Percentiles rank a stretch among this genome's conserved stretches.
Conservation (phyloP, 2,329 filamentous ascomycete species). For the Camptophora hylomeconis region DNA sequence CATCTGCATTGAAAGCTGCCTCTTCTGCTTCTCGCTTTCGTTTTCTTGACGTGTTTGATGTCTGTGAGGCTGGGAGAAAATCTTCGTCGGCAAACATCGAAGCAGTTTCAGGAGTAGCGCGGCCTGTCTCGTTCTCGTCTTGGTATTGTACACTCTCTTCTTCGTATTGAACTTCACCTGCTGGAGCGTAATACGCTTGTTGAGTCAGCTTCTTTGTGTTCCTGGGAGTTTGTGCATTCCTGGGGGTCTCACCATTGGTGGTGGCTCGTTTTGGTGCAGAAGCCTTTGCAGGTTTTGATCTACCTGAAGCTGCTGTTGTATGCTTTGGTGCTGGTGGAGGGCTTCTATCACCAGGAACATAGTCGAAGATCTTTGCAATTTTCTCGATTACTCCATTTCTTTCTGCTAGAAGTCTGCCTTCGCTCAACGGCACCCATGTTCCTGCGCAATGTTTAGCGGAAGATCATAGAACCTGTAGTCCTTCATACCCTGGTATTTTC, state of each 20-base stretch:
- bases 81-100: constrained; percentile 79
- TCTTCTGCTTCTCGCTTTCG: constrained; percentile 60
- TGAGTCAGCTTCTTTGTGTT: constrained; percentile 1
- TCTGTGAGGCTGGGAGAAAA: constrained; percentile 57
- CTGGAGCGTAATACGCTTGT: constrained; percentile 2
- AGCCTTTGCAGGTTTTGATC: constrained; percentile 62
- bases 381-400: constrained; percentile 79
- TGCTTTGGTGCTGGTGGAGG: constrained; percentile 92
- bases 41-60: constrained; percentile 47
- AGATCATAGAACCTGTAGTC: constrained; percentile 6
- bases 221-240: constrained; percentile 12
- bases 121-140: constrained; percentile 72
- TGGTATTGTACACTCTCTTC: constrained; percentile 47
- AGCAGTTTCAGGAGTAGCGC: constrained; percentile 68
- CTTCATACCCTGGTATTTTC: constrained; percentile 79
- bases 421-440: constrained; percentile 85
- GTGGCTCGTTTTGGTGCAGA: constrained; percentile 46
- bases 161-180: constrained; percentile 35
- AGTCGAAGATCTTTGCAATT: constrained; percentile 80
- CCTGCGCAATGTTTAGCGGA: constrained; percentile 37
- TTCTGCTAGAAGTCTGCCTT: constrained; percentile 68
- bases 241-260: constrained; percentile 5
- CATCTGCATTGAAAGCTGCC: constrained; percentile 32
- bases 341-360: constrained; percentile 66
- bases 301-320: constrained; percentile 54